Conservation (phyloP, 495 filamentous ascomycete species). For the Tetracladium marchalianum region DNA sequence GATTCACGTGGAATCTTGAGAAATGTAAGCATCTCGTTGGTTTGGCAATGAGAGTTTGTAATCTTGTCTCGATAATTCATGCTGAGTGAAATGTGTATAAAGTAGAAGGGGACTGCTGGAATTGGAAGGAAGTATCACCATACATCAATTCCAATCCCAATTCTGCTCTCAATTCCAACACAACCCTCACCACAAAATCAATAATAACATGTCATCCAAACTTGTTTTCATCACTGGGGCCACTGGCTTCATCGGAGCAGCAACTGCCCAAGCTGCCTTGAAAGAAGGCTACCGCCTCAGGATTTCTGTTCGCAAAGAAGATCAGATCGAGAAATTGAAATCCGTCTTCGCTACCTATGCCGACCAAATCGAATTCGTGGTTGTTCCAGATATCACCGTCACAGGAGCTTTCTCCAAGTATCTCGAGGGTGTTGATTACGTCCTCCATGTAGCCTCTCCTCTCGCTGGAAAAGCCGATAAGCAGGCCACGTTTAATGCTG, state of each 20-base stretch:
- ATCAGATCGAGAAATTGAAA: conserved; percentile 13
- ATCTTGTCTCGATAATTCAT: too few relatives aligned
- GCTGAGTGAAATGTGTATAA: too few relatives aligned
- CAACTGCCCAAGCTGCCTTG: conserved; percentile 11
- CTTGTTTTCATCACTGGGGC: conserved; percentile 24
- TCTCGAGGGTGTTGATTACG: conserved; percentile 24
- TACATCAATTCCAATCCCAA: too few relatives aligned
- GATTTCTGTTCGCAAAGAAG: conserved; percentile 14
- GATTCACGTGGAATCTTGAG: too few relatives aligned
- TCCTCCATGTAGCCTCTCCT: conserved; percentile 31
- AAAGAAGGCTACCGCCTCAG: conserved; percentile 18
- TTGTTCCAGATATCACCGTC: conserved; percentile 23
- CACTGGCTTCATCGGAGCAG: conserved; percentile 28
- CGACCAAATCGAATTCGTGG: conserved; percentile 18
- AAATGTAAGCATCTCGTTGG: too few relatives aligned
- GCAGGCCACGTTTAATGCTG: conserved; percentile 19
- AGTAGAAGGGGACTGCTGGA: too few relatives aligned
- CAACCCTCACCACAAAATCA: too few relatives aligned
- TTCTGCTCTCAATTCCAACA: too few relatives aligned
- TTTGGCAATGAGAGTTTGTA: too few relatives aligned
- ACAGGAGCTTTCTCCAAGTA: conserved; percentile 18
- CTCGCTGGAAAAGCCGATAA: conserved; percentile 20
- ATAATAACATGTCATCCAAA: not conserved
- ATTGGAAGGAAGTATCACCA: too few relatives aligned
- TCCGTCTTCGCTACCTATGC: conserved; percentile 1